Evolutionary conservation across 805 yeast species (phyloP), one percentile per base, ranked within the genome.

Genomic region (Candida mattraensis): DNA sequence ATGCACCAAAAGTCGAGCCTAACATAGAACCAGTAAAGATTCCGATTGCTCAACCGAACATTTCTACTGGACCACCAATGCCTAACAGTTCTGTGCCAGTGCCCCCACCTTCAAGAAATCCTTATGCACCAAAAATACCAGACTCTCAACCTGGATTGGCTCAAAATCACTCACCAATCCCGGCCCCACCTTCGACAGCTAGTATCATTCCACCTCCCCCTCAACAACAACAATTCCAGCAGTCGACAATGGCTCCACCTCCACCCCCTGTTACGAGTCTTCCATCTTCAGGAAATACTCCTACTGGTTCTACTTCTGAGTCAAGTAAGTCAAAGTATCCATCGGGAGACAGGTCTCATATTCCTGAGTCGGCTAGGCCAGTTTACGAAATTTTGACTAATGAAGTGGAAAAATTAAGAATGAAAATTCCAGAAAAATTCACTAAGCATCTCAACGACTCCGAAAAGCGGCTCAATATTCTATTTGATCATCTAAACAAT

Each of bases 401-500:
- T 4, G 78, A 78, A 47, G 60, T 87, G 48, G 74, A 67, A 18
- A 69, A 76, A 19, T 79, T 87, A 12, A 74, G 80, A 49, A 91
- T 94, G 12, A 67, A 70, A 28, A 74, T 87, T 27, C 95, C 96
- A 17, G 84, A 78, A 32, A 79, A 77, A 56, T 87, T 76, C 53
- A 59, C 72, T 18, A 82, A 78, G 44, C 96, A 87, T 53, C 73
- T 83, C 34, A 67, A 63, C 29, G 98, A 91, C 58, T 79, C 94
- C 55, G 91, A 81, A 49, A 83, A 83, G 66, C 78, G 98, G 59
- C 63, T 93, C 39, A 74, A 78, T 44, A 73, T 87, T 34, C 67
- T 93, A 44, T 87, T 74, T 57, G 88, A 80, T 48, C 87, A 81
- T 50, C 73, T 93, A 63, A 83, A 83, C 56, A 83, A 80, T 49